These are phyloP conservation scores for Aspergillus sp. DNA, from an alignment of 2,329 filamentous ascomycete species.

Conservation along the genomic window DNA sequence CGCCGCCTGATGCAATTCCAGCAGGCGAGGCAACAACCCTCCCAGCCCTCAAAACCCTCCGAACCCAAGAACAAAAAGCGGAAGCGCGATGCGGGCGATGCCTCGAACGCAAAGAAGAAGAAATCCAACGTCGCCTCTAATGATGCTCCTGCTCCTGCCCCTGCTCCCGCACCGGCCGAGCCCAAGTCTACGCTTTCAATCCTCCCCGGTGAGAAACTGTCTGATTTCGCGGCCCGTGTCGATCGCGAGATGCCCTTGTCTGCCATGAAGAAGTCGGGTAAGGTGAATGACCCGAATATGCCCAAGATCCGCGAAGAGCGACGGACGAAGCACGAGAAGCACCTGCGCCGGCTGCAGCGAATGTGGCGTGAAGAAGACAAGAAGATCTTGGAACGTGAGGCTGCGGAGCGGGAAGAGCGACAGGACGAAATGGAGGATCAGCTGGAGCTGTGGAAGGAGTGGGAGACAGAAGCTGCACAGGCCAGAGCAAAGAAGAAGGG, in stretches of 20 bases:
- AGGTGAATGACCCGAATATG: constrained; percentile 16
- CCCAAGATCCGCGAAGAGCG: constrained; percentile 48
- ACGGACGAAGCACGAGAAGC: constrained; percentile 77
- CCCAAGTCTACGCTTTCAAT: constrained; percentile 57
- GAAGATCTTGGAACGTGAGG: constrained; percentile 64
- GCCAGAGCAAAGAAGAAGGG: constrained; percentile 47
- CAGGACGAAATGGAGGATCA: constrained; percentile 60
- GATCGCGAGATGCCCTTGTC: constrained; percentile 76
- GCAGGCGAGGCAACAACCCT: constrained; percentile 26
- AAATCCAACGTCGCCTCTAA: background rate
- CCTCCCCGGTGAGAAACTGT: constrained; percentile 74
- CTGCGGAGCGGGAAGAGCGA: constrained; percentile 67
- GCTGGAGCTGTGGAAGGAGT: constrained; percentile 59
- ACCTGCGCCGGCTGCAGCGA: constrained; percentile 59
- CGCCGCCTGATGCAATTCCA: constrained; percentile 75
- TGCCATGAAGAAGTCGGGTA: constrained; percentile 58
- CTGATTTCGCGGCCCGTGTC: constrained; percentile 77
- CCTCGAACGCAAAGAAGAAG: background rate
- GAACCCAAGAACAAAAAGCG: background rate
- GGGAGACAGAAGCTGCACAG: constrained; percentile 51
- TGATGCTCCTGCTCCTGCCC: background rate
- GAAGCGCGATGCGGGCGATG: background rate
- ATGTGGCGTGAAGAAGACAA: constrained; percentile 55
- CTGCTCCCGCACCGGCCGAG: constrained; percentile 8
- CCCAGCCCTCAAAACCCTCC: constrained; percentile 21